Evolutionary conservation across 768 basidiomycete genomes (phyloP), one percentile per base, ranked within the genome.

Genomic region (Russula olivacea): DNA sequence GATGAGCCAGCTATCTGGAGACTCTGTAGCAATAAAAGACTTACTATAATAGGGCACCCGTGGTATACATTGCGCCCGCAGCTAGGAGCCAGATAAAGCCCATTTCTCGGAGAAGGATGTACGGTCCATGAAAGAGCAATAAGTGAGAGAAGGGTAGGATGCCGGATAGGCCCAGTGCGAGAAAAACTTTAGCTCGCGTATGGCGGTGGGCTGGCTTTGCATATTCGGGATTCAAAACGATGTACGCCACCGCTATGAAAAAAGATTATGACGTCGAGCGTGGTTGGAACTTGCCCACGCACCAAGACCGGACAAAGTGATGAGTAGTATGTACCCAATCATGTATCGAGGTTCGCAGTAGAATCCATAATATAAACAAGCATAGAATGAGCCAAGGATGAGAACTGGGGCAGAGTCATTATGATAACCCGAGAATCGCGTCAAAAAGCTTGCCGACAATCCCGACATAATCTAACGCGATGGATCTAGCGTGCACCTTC

Each of bases 21-120:
- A 3, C 30, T 48, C 30, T 48, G 55, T 63, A 65, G 69, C 40
- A 54, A 65, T 64, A 70, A 71, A 66, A 80, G 30, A n/a, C 91
- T 74, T 78, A 92, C 89, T 91, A 95, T 43, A 92, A 76, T 64
- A 90, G 72, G 28, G 93, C 93, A 43, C 93, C 93, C 28, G 71
- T 69, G 71, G 94, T 86, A 72, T 95, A 95, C 62, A 90, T 76
- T 8, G 75, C 79, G n/a, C 83, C 92, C 40, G 87, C 87, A 11
- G 79, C 71, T 19, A 89, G 67, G 28, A 93, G 73, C 85, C 88
- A 91, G 14, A 78, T 76, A 65, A 89, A 80, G 55, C 91, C 89
- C 78, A 90, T 84, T 58, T 85, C 82, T 58, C 75, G 71, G 47
- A 82, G 72, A 45, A 89, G 74, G 61, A 78, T 79, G 57, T 74